A percentile compares a stretch with the other conserved stretches of the same genome.
These are phyloP conservation scores for Skeletonema tropicum DNA, from an alignment of 108 stramenopile genomes.

Conservation along the genomic window DNA sequence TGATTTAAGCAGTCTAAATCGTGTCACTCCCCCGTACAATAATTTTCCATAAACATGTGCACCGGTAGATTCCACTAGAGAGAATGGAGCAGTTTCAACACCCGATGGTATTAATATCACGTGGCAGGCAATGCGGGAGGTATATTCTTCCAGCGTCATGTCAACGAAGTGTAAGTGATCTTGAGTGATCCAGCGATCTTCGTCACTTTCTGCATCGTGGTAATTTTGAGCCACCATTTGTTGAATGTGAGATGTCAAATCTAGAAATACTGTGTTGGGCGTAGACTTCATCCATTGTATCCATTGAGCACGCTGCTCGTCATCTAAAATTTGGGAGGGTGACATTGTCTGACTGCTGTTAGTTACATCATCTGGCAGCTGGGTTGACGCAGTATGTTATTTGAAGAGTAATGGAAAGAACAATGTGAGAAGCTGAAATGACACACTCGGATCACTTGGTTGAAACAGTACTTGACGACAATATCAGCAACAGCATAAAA, in stretches of 20 bases:
- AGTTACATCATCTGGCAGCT: background rate
- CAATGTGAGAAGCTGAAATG: background rate
- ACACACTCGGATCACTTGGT: background rate
- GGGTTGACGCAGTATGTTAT: background rate
- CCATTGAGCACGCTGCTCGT: conserved; percentile 50
- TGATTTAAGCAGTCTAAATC: conserved; percentile 58
- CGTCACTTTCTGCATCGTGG: conserved; percentile 33
- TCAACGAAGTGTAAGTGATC: conserved; percentile 49
- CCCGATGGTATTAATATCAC: conserved; percentile 76
- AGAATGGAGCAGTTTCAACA: conserved; percentile 42
- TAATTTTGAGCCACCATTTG: conserved; percentile 24
- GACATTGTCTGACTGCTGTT: background rate
- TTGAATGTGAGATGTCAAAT: conserved; percentile 54
- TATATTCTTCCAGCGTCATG: conserved; percentile 54
- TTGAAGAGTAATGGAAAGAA: background rate
- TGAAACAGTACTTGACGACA: background rate
- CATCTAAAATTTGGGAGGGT: background rate
- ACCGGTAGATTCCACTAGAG: conserved; percentile 63
- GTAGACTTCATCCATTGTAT: conserved; percentile 79
- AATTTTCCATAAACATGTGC: conserved; percentile 78
- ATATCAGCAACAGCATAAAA: background rate
- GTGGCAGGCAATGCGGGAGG: conserved; percentile 59
- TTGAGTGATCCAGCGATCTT: conserved; percentile 51
- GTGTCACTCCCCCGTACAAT: conserved; percentile 73
- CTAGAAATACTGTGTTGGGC: conserved; percentile 67